phyloP scores from a whole-genome alignment of 352 stramenopile genomes.

The Elongisporangium undulatum region DNA sequence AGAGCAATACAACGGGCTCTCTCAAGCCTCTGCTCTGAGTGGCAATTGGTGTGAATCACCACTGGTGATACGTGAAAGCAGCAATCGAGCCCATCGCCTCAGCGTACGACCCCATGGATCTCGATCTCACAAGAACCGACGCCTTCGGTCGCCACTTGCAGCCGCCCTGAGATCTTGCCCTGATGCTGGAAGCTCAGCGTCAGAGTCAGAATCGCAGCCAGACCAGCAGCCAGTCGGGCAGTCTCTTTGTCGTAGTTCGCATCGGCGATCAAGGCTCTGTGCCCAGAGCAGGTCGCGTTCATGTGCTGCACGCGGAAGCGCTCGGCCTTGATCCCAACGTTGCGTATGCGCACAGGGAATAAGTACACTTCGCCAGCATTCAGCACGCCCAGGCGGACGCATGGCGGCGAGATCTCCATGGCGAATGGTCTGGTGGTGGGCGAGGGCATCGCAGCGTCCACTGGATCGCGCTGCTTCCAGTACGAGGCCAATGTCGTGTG shows the following conservation, averaged over 20 bases:
- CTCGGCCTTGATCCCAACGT: slow-evolving; percentile 60
- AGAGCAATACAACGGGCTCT: too few species aligned
- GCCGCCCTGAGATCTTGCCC: slow-evolving; percentile 31
- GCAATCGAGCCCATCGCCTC: neutral
- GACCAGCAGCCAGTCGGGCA: slow-evolving; percentile 44
- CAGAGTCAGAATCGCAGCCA: slow-evolving; percentile 57
- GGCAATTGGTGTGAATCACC: too few species aligned
- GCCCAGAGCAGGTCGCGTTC: slow-evolving; percentile 27
- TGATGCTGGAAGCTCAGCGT: slow-evolving; percentile 55
- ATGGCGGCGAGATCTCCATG: slow-evolving; percentile 52
- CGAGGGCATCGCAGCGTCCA: slow-evolving; percentile 2
- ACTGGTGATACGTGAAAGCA: too few species aligned
- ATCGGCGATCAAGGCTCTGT: slow-evolving; percentile 37
- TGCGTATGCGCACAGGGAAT: slow-evolving; percentile 60
- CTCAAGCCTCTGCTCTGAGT: too few species aligned
- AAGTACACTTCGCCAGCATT: slow-evolving; percentile 51
- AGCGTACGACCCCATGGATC: slow-evolving; percentile 47
- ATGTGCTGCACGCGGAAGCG: slow-evolving; percentile 62
- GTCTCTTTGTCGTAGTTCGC: slow-evolving; percentile 55
- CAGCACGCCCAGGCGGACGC: slow-evolving; percentile 32
- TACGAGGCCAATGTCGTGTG: neutral
- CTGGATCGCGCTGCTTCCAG: neutral
- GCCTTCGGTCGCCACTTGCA: slow-evolving; percentile 52
- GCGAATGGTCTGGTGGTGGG: slow-evolving; percentile 38
- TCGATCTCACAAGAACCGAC: slow-evolving; percentile 39